phyloP scores from a whole-genome alignment of 495 filamentous ascomycete species.

The Evernia prunastri region DNA sequence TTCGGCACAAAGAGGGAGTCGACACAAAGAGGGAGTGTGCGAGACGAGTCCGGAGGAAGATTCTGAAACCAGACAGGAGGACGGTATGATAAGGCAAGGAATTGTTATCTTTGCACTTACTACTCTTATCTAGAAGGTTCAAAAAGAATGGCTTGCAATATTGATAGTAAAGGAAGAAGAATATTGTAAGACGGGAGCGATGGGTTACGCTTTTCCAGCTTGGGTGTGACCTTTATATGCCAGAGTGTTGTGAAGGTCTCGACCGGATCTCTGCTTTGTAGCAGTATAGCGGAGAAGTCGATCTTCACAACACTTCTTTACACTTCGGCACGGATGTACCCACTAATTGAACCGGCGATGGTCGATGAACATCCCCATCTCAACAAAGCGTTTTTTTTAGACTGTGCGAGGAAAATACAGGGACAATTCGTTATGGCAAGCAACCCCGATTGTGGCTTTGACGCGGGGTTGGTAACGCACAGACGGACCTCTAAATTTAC shows the following conservation, averaged over 20 bases:
- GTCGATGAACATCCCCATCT: too few species aligned
- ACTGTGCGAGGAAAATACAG: too few species aligned
- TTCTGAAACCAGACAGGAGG: not conserved
- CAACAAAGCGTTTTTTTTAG: too few species aligned
- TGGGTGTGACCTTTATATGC: not conserved
- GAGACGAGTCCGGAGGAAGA: too few species aligned
- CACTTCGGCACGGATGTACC: not conserved
- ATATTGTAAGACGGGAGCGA: not conserved
- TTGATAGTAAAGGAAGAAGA: not conserved
- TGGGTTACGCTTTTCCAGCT: not conserved
- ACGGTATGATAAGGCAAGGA: not conserved
- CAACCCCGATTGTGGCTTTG: conserved; percentile 2
- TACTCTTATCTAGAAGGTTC: not conserved
- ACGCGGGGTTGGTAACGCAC: conserved; percentile 1
- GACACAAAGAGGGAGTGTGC: not conserved
- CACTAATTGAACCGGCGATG: not conserved
- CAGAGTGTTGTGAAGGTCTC: not conserved
- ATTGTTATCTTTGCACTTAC: conserved; percentile 4
- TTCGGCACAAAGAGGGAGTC: too few species aligned
- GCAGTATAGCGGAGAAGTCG: not conserved
- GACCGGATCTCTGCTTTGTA: not conserved
- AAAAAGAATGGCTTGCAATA: not conserved
- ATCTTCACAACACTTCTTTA: not conserved
- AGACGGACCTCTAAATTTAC: conserved; percentile 3
- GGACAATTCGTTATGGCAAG: not conserved